A percentile compares a stretch with the other conserved stretches of the same genome.
phyloP scores from a whole-genome alignment of 306 rosid species.

The Corylus heterophylla region DNA sequence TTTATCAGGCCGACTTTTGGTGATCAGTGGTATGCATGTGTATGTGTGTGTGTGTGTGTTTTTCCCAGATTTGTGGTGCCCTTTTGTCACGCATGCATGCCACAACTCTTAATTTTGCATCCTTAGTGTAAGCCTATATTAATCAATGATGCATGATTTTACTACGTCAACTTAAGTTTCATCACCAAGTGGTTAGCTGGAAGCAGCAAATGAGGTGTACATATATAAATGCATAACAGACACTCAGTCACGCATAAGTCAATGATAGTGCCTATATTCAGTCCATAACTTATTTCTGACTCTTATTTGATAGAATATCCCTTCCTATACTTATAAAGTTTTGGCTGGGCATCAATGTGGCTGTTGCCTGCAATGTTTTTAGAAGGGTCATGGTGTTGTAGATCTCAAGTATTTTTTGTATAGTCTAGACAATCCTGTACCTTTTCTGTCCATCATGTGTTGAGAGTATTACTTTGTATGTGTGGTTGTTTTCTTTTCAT shows the following conservation, averaged over 20 bases:
- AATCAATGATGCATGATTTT: constrained; percentile 15
- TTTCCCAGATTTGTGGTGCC: constrained; percentile 16
- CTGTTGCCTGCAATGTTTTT: neutral
- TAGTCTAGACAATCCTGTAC: neutral
- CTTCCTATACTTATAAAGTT: neutral
- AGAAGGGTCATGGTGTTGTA: neutral
- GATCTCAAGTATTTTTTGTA: neutral
- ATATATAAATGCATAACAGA: neutral
- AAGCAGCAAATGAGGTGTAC: constrained; percentile 1
- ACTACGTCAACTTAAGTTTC: constrained; percentile 9
- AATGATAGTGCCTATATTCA: neutral
- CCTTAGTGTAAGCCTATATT: constrained; percentile 12
- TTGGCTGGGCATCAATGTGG: neutral
- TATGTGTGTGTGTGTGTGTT: no score
- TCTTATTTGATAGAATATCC: neutral
- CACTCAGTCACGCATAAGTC: neutral
- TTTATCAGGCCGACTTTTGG: constrained; percentile 96
- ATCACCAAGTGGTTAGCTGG: neutral
- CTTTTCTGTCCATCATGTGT: neutral
- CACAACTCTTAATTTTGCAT: constrained; percentile 18
- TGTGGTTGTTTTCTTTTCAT: neutral
- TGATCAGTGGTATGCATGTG: constrained; percentile 73
- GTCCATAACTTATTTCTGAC: neutral
- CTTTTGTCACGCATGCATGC: neutral
- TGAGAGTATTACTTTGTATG: neutral